These are phyloP conservation scores for Ceratobasidium sp. DNA, from an alignment of 1,284 basidiomycete genomes.

Conservation along the genomic window DNA sequence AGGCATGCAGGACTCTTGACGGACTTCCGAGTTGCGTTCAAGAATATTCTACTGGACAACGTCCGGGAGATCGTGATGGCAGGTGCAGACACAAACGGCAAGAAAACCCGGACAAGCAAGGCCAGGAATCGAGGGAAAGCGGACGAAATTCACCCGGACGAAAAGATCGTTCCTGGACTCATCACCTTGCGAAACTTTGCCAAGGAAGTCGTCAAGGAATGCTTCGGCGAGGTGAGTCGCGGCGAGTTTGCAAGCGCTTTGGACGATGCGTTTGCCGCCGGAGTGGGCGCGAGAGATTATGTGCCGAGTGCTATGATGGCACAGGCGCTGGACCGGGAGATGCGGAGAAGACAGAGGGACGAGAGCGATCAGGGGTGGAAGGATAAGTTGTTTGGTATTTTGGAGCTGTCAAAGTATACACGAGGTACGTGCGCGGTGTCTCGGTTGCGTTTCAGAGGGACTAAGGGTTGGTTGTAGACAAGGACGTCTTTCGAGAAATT, in stretches of 20 bases:
- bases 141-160: constrained; percentile 57
- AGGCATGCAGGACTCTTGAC: constrained; percentile 67
- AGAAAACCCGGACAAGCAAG: constrained; percentile 50
- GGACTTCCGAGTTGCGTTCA: constrained; percentile 71
- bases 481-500: constrained; percentile 94
- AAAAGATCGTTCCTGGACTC: constrained; percentile 82
- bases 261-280: constrained; percentile 79
- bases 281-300: constrained; percentile 79
- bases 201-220: constrained; percentile 62
- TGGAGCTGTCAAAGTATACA: constrained; percentile 88
- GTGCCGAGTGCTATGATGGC: constrained; percentile 59
- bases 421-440: constrained; percentile 57
- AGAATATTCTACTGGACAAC: constrained; percentile 59
- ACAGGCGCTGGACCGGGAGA: constrained; percentile 85
- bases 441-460: background rate
- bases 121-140: constrained; percentile 53
- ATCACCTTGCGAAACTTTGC: constrained; percentile 76
- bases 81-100: constrained; percentile 49
- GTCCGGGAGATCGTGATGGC: constrained; percentile 67
- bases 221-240: constrained; percentile 60
- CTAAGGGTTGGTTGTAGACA: constrained; percentile 62
- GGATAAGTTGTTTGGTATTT: constrained; percentile 74
- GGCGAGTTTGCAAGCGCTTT: constrained; percentile 56
- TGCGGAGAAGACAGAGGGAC: constrained; percentile 85
- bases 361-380: constrained; percentile 78